Base-by-base conservation (phyloP, 1,284 basidiomycete species). In the Naganishia liquefaciens region DNA sequence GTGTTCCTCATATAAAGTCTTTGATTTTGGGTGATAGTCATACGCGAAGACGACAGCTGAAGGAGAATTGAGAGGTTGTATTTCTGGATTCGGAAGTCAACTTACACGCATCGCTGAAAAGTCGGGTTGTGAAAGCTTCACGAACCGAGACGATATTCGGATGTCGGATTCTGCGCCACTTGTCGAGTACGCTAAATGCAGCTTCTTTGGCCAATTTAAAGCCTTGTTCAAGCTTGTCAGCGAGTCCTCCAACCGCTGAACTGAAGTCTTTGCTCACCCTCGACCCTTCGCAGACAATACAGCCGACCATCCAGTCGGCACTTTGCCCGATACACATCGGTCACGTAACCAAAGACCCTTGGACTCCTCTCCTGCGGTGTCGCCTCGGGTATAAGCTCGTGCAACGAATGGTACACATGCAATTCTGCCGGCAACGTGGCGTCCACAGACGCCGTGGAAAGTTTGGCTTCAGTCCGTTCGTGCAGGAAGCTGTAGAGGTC, bases 81-180 rank as follows among this genome's bases (percentile, higher is more conserved):
- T 13, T 33, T 19, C 33, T 9, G 9, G 37, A 46, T 13, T 30
- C 39, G 21, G 55, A 9, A 46, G 21, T 13, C 54, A 17, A 82
- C 87, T 67, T 73, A 94, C 93, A 97, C 71, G 87, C 88, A 75
- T 98, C 96, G 66, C 88, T 87, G 78, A 99, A 99, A 0, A 91
- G 87, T 47, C 89, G 85, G 0, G 94, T 96, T 0, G 96, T 98
- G 80, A 99, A 99, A 0, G 95, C 96, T 77, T 99, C 96, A 52
- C 86, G 85, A 9, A 98, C 82, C 21, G 86, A 81, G 28, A 96
- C 86, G 68, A 99, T 89, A 71, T 86, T 88, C 0, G 96, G 93
- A 80, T 99, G 94, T 21, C 83, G 84, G 66, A 98, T 83, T 58
- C 85, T 84, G 2, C 88, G 86, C 96, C 96, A 99, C 21, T 87